Evolutionary conservation across 176 grass and related monocot species (phyloP).

Genomic region (Avena eriantha): DNA sequence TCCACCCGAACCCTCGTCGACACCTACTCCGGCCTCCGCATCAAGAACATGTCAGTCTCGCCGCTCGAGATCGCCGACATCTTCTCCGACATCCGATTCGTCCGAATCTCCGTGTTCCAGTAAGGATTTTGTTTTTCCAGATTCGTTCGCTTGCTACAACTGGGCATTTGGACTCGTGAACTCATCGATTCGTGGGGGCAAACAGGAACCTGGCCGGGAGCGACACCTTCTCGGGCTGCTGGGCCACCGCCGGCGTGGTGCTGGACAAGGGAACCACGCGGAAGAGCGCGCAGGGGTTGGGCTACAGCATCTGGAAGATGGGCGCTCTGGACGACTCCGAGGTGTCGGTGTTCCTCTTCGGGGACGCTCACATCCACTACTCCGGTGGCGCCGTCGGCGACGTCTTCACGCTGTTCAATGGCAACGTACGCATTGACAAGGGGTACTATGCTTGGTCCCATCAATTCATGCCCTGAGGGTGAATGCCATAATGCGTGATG

Average conservation of each 20-base stretch:
- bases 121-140: slow-evolving; percentile 16
- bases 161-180: neutral
- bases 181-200: slow-evolving; percentile 10
- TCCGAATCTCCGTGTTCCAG: slow-evolving; percentile 76
- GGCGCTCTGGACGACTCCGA: slow-evolving; percentile 71
- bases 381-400: slow-evolving; percentile 63
- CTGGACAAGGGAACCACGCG: slow-evolving; percentile 66
- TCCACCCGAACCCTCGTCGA: slow-evolving; percentile 47
- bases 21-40: slow-evolving; percentile 51
- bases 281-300: slow-evolving; percentile 61
- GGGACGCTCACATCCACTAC: slow-evolving; percentile 72
- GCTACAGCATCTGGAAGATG: slow-evolving; percentile 91
- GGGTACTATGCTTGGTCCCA: slow-evolving; percentile 46
- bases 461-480: neutral
- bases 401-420: slow-evolving; percentile 83
- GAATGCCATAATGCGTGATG: neutral
- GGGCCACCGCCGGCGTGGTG: slow-evolving; percentile 82
- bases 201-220: slow-evolving; percentile 38
- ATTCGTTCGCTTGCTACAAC: neutral
- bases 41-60: slow-evolving; percentile 57
- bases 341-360: slow-evolving; percentile 80
- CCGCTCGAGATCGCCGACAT: slow-evolving; percentile 63
- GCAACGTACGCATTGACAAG: slow-evolving; percentile 70
- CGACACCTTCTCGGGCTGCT: slow-evolving; percentile 78
- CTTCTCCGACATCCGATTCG: slow-evolving; percentile 89